A percentile compares a stretch with the other conserved stretches of the same genome.
Evolutionary conservation across 78 protist species (phyloP).

Genomic region (Pigoraptor vietnamica): DNA sequence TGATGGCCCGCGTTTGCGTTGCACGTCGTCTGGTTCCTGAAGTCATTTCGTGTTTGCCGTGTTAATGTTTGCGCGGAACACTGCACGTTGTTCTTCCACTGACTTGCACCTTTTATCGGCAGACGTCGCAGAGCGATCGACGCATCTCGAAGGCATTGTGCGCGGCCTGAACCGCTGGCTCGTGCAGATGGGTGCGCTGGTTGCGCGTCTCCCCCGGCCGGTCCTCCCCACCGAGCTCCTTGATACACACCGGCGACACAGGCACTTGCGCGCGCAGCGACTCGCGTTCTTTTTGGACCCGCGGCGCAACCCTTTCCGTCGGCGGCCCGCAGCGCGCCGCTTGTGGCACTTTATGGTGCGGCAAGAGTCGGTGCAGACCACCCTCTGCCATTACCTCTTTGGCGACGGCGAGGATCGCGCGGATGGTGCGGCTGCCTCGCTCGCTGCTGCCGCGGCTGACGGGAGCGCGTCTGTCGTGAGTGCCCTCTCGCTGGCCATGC

Average conservation of each 20-base stretch:
- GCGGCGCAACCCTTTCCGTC: not conserved
- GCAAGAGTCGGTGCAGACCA: not conserved
- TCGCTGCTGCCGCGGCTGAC: not conserved
- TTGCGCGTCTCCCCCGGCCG: not conserved
- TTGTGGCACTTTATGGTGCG: constrained; percentile 1
- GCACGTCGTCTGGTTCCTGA: not conserved
- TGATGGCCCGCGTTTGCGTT: too few species aligned
- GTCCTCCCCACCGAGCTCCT: not conserved
- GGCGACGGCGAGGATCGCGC: not conserved
- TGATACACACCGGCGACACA: not conserved
- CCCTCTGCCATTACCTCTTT: not conserved
- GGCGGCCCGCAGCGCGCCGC: not conserved
- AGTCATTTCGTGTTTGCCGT: not conserved
- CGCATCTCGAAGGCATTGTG: not conserved
- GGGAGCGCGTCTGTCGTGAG: too few species aligned
- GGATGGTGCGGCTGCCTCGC: not conserved
- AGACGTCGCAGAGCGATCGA: not conserved
- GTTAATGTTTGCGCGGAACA: too few species aligned
- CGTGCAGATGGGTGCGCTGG: not conserved
- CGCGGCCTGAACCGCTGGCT: not conserved
- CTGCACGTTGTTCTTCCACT: too few species aligned
- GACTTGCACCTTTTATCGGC: not conserved
- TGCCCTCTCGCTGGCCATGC: too few species aligned
- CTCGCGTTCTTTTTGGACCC: not conserved
- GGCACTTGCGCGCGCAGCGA: not conserved